Evolutionary conservation across 1,284 basidiomycete species (phyloP).

Genomic region (Tremellales sp.): DNA sequence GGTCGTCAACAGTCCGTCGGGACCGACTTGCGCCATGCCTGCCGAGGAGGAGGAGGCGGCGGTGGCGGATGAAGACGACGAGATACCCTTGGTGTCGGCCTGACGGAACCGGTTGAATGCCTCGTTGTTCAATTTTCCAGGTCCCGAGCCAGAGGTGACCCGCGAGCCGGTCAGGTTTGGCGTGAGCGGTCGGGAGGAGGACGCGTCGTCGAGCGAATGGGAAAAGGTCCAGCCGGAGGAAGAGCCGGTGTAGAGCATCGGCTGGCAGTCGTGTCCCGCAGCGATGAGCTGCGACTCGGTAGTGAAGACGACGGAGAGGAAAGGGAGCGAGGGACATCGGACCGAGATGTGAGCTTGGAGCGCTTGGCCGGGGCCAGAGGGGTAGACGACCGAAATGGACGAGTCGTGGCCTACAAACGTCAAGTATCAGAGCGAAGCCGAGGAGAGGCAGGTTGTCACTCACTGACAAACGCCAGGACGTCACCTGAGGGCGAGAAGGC

Average conservation of each 20-base stretch:
- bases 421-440: neutral
- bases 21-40: conserved; percentile 35
- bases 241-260: conserved; percentile 74
- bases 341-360: conserved; percentile 62
- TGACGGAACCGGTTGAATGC: conserved; percentile 94
- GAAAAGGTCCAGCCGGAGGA: conserved; percentile 67
- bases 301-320: conserved; percentile 78
- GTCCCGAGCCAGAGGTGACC: conserved; percentile 45
- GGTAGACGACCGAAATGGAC: conserved; percentile 83
- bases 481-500: conserved; percentile 95
- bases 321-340: conserved; percentile 70
- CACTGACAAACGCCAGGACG: conserved; percentile 84
- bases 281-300: conserved; percentile 77
- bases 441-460: conserved; percentile 39
- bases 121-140: conserved; percentile 82
- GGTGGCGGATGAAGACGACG: conserved; percentile 33
- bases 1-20: conserved; percentile 67
- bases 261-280: conserved; percentile 97
- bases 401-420: conserved; percentile 78
- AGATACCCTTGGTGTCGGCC: conserved; percentile 82
- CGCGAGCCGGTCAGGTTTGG: conserved; percentile 44
- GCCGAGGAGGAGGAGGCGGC: conserved; percentile 47
- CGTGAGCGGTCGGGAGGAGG: conserved; percentile 40
- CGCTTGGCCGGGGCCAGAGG: conserved; percentile 56
- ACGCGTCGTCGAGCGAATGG: conserved; percentile 75